Conservation (phyloP, 805 yeast genomes). For the Wickerhamomyces xylosicus region DNA sequence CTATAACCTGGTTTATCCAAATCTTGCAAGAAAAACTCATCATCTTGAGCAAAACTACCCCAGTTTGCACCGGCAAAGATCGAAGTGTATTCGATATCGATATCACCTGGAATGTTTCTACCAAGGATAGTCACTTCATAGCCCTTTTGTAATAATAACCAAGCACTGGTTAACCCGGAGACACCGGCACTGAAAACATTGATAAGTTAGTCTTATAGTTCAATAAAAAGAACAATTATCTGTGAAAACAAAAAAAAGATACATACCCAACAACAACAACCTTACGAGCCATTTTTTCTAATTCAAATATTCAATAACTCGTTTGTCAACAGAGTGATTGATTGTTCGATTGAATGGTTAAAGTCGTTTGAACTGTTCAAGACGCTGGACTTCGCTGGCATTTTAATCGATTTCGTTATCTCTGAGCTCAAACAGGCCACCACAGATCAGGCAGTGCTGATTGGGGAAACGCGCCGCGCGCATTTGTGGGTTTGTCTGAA, state of each 20-base stretch:
- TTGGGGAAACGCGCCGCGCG: no score
- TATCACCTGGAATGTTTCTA: constrained; percentile 46
- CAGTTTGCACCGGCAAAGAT: constrained; percentile 72
- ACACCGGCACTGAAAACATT: constrained; percentile 31
- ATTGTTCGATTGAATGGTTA: no score
- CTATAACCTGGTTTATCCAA: constrained; percentile 40
- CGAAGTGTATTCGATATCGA: constrained; percentile 42
- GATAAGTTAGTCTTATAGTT: no score
- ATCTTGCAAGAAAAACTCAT: constrained; percentile 27
- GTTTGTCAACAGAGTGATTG: no score
- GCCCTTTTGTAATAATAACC: constrained; percentile 27
- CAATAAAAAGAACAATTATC: no score
- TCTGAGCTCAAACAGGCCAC: no score
- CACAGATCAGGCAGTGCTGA: no score
- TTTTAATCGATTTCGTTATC: no score
- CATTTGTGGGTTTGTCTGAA: no score
- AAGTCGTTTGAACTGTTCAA: no score
- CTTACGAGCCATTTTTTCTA: background rate
- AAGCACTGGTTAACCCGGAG: constrained; percentile 45
- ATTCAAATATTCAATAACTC: no score
- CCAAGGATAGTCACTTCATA: constrained; percentile 34
- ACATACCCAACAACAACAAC: background rate
- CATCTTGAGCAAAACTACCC: constrained; percentile 42
- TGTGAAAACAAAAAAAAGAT: background rate
- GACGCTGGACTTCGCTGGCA: no score